Evolutionary conservation across 352 stramenopile genomes (phyloP).

Genomic region (Globisporangium iwayamae): DNA sequence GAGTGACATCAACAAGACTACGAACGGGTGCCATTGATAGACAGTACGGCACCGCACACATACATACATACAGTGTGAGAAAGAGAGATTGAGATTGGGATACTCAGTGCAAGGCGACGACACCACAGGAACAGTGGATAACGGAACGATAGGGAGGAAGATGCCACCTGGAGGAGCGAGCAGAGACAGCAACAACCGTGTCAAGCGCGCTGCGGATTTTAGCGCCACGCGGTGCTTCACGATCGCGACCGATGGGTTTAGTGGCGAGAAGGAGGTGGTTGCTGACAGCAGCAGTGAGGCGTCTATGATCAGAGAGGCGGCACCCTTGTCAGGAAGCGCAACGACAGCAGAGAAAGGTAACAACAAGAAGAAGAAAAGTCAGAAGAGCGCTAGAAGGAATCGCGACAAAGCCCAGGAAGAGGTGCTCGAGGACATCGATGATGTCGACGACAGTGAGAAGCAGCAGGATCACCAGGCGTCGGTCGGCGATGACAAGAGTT

Average conservation of each 20-base stretch:
- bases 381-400: neutral
- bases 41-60: neutral
- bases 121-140: neutral
- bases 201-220: slow-evolving; percentile 13
- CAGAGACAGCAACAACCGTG: neutral
- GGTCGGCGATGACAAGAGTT: neutral
- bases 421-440: neutral
- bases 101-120: too few relatives aligned
- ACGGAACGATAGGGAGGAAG: neutral
- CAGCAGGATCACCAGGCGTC: neutral
- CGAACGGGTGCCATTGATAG: too few relatives aligned
- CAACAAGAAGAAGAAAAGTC: neutral
- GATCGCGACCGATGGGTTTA: slow-evolving; percentile 2
- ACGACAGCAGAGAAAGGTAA: neutral
- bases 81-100: neutral
- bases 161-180: slow-evolving; percentile 8
- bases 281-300: neutral
- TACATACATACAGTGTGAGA: neutral
- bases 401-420: neutral
- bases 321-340: neutral
- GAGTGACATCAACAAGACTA: neutral
- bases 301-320: neutral
- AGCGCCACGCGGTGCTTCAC: slow-evolving; percentile 16
- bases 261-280: neutral
- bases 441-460: neutral